These are phyloP conservation scores for Chrysoporthe deuterocubensis DNA, from an alignment of 2,329 filamentous ascomycete genomes.

Conservation along the genomic window DNA sequence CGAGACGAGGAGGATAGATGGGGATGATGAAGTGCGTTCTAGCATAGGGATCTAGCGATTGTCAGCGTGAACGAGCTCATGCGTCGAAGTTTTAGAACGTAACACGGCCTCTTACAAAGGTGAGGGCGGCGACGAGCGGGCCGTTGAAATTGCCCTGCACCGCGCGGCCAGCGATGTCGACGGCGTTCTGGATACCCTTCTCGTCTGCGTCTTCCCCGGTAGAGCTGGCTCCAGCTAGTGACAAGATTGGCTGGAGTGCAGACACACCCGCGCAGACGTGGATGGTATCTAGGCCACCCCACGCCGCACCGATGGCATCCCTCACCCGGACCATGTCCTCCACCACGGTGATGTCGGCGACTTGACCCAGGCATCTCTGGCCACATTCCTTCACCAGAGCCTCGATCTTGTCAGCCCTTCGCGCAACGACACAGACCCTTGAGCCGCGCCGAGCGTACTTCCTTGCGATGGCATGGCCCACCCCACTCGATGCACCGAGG, in stretches of 20 bases:
- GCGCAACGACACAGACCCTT: slow-evolving; percentile 37
- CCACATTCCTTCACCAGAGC: slow-evolving; percentile 36
- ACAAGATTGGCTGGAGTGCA: slow-evolving; percentile 40
- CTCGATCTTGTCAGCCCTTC: slow-evolving; percentile 35
- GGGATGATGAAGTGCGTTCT: slow-evolving; percentile 35
- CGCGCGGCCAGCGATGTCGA: slow-evolving; percentile 34
- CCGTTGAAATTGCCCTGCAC: slow-evolving; percentile 39
- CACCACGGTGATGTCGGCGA: slow-evolving; percentile 35
- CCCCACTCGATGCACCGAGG: slow-evolving; percentile 40
- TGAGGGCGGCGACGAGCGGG: slow-evolving; percentile 35
- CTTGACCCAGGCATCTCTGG: slow-evolving; percentile 34
- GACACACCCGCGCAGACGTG: slow-evolving; percentile 40
- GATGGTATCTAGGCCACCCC: slow-evolving; percentile 39
- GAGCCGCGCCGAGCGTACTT: slow-evolving; percentile 38
- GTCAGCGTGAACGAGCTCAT: neutral
- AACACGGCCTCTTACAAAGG: slow-evolving; percentile 32
- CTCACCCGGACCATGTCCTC: slow-evolving; percentile 37
- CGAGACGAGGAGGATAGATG: slow-evolving; percentile 26
- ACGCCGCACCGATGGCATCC: slow-evolving; percentile 32
- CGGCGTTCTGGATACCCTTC: slow-evolving; percentile 33
- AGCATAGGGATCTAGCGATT: slow-evolving; percentile 35
- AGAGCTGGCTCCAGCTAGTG: slow-evolving; percentile 31
- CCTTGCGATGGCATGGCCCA: slow-evolving; percentile 36
- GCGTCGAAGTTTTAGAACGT: neutral
- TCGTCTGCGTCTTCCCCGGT: slow-evolving; percentile 31